Evolutionary conservation across 1,284 basidiomycete species (phyloP).

Genomic region (Heterobasidion irregulare): DNA sequence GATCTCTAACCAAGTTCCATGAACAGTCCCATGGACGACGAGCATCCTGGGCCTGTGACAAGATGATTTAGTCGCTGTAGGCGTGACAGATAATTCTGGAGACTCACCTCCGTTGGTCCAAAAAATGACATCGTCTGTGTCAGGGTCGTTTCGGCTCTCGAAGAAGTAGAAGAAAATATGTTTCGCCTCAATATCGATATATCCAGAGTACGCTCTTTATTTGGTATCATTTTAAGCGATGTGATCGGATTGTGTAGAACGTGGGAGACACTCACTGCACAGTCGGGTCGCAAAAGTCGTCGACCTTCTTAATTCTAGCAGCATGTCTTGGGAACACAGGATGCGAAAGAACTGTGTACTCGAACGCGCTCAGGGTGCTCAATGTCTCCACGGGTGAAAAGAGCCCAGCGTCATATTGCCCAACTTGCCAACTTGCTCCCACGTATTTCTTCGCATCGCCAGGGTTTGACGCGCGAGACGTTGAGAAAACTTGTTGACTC

Average conservation of each 20-base stretch:
- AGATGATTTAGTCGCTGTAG: not conserved
- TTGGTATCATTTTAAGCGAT: not conserved
- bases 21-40: slow-evolving; percentile 49
- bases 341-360: slow-evolving; percentile 11
- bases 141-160: slow-evolving; percentile 64
- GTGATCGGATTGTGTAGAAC: not conserved
- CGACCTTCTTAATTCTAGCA: slow-evolving; percentile 11
- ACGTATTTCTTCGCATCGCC: not conserved
- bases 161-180: slow-evolving; percentile 61
- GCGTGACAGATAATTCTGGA: not conserved
- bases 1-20: slow-evolving; percentile 50
- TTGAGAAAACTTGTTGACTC: not conserved
- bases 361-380: slow-evolving; percentile 2
- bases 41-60: slow-evolving; percentile 39
- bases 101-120: slow-evolving; percentile 54
- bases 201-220: slow-evolving; percentile 14
- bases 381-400: slow-evolving; percentile 10
- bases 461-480: not conserved
- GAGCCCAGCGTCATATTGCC: not conserved
- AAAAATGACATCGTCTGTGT: slow-evolving; percentile 56
- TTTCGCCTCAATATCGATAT: slow-evolving; percentile 25
- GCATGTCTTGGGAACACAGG: slow-evolving; percentile 9
- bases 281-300: slow-evolving; percentile 12
- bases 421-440: not conserved
- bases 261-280: slow-evolving; percentile 9